Conservation (phyloP, 495 filamentous ascomycete genomes). For the Daldinia concentrica region DNA sequence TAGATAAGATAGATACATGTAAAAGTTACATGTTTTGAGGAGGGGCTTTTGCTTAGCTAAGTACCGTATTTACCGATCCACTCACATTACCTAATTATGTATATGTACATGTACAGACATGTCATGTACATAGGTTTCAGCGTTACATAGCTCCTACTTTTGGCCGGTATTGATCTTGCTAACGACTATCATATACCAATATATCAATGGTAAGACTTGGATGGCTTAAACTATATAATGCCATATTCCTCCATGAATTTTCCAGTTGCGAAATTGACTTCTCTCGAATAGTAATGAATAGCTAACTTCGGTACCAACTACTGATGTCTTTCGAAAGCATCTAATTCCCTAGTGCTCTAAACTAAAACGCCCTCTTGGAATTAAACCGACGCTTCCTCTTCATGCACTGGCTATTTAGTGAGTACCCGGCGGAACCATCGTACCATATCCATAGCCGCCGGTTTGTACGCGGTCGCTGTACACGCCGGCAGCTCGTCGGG, state of each 20-base stretch:
- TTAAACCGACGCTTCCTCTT: not conserved
- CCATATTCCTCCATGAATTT: too few relatives aligned
- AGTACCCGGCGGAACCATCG: conserved; percentile 52
- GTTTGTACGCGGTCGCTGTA: conserved; percentile 83
- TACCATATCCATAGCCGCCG: conserved; percentile 69
- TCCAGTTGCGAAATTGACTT: too few relatives aligned
- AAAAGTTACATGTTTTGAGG: conserved; percentile 5
- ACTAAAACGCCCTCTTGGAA: not conserved
- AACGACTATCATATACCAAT: too few relatives aligned
- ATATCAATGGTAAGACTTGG: too few relatives aligned
- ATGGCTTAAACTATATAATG: too few relatives aligned
- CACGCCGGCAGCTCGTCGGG: conserved; percentile 71
- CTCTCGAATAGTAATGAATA: too few relatives aligned
- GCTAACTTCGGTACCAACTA: not conserved
- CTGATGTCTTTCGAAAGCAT: not conserved
- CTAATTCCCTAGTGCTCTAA: not conserved
- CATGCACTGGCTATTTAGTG: conserved; percentile 2
- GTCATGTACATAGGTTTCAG: too few relatives aligned
- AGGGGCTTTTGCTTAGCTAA: not conserved
- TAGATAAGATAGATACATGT: conserved; percentile 5
- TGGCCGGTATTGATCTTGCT: not conserved
- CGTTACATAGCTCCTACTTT: not conserved
- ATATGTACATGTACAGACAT: not conserved
- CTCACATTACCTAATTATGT: not conserved
- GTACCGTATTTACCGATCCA: conserved; percentile 17